Evolutionary conservation across 257 asterid genomes (phyloP).

Genomic region (Solanum gandarillasii): DNA sequence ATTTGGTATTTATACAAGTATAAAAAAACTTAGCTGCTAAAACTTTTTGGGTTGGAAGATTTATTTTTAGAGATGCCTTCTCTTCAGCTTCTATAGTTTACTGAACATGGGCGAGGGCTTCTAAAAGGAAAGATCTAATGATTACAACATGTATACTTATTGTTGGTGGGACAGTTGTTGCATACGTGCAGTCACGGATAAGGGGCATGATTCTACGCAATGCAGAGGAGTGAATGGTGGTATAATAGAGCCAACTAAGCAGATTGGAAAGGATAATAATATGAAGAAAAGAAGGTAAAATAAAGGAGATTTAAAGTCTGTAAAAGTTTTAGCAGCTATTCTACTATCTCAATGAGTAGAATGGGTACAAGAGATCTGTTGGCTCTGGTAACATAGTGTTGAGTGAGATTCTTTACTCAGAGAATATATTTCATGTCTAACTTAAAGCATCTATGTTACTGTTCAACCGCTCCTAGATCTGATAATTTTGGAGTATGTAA

Average conservation of each 20-base stretch:
- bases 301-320: slow-evolving; percentile 46
- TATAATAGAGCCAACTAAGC: slow-evolving; percentile 23
- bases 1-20: neutral
- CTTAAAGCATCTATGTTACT: neutral
- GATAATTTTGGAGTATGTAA: neutral
- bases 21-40: slow-evolving; percentile 8
- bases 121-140: slow-evolving; percentile 75
- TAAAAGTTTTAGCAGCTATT: slow-evolving; percentile 52
- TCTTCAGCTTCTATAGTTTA: slow-evolving; percentile 87
- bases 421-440: neutral
- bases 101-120: slow-evolving; percentile 84
- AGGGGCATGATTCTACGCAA: slow-evolving; percentile 19
- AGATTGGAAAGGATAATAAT: slow-evolving; percentile 31
- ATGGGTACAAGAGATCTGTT: slow-evolving; percentile 63
- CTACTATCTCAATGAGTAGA: slow-evolving; percentile 70
- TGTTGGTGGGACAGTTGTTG: slow-evolving; percentile 84
- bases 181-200: slow-evolving; percentile 44
- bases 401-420: slow-evolving; percentile 31
- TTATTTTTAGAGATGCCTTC: slow-evolving; percentile 55
- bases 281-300: slow-evolving; percentile 53
- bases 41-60: slow-evolving; percentile 24
- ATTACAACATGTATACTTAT: slow-evolving; percentile 58
- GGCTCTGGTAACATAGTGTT: slow-evolving; percentile 59
- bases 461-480: neutral
- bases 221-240: slow-evolving; percentile 35